A percentile compares a stretch with the other conserved stretches of the same genome.
phyloP scores from a whole-genome alignment of 257 asterid genomes.

The Capsicum chinense region DNA sequence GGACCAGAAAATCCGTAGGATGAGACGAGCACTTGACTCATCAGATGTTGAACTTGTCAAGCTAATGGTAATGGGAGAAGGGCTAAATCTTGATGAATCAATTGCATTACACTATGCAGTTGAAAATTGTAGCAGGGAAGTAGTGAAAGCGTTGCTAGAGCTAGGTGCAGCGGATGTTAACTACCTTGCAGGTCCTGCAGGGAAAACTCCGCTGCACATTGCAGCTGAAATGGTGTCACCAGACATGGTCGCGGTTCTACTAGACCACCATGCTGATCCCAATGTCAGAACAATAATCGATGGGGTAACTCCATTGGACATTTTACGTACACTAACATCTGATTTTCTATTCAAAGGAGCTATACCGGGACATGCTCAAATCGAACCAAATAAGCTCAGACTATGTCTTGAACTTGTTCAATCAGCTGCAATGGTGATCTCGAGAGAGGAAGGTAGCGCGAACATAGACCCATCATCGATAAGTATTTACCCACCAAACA shows the following conservation, averaged over 20 bases:
- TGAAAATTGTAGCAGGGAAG: conserved; percentile 86
- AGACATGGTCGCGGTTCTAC: conserved; percentile 92
- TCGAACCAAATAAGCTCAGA: conserved; percentile 87
- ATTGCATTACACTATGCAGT: conserved; percentile 87
- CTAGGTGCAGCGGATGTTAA: conserved; percentile 96
- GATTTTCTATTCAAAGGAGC: conserved; percentile 90
- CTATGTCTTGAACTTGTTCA: conserved; percentile 92
- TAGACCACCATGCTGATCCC: conserved; percentile 97
- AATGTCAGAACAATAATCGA: conserved; percentile 70
- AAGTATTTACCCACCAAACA: conserved; percentile 58
- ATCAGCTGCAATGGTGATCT: conserved; percentile 91
- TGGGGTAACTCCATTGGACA: conserved; percentile 81
- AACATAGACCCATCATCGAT: conserved; percentile 40
- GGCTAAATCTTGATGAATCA: conserved; percentile 82
- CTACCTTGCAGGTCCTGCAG: conserved; percentile 87
- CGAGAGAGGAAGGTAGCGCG: conserved; percentile 78
- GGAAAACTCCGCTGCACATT: conserved; percentile 81
- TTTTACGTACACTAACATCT: conserved; percentile 90
- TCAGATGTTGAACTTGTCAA: conserved; percentile 95
- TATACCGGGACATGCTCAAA: conserved; percentile 72
- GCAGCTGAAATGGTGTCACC: conserved; percentile 98
- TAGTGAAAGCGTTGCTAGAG: conserved; percentile 80
- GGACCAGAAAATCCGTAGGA: conserved; percentile 83
- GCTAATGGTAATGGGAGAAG: conserved; percentile 99
- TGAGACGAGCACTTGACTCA: conserved; percentile 91